A percentile compares a stretch with the other conserved stretches of the same genome.
These are phyloP conservation scores for Cutaneotrichosporon cyanovorans DNA, from an alignment of 1,284 basidiomycete genomes.

Conservation along the genomic window DNA sequence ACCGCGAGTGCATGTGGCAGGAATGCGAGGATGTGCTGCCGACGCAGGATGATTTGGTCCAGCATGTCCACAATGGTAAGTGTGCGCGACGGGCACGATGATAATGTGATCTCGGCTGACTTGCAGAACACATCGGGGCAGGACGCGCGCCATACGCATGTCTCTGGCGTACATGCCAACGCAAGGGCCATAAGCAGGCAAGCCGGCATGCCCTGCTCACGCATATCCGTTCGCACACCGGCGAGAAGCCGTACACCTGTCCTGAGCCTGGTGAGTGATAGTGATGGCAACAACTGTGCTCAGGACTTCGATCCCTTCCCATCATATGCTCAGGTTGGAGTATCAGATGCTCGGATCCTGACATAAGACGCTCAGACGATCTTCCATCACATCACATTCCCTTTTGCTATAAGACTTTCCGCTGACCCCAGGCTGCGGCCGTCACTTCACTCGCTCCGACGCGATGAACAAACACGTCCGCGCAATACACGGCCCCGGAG, in stretches of 20 bases:
- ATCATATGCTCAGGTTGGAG: too few species aligned
- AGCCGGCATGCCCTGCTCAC: slow-evolving; percentile 32
- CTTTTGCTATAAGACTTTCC: too few species aligned
- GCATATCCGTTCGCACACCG: slow-evolving; percentile 92
- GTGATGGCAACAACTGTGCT: too few species aligned
- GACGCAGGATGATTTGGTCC: slow-evolving; percentile 22
- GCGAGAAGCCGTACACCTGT: slow-evolving; percentile 92
- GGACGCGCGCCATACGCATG: slow-evolving; percentile 29
- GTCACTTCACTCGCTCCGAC: slow-evolving; percentile 92
- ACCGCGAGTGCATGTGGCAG: slow-evolving; percentile 24
- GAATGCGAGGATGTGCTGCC: slow-evolving; percentile 20
- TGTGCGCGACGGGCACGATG: neutral
- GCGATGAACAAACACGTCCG: slow-evolving; percentile 59
- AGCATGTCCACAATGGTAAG: slow-evolving; percentile 29
- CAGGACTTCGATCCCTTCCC: too few species aligned
- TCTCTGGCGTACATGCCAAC: slow-evolving; percentile 28
- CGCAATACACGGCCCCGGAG: slow-evolving; percentile 20
- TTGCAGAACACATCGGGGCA: slow-evolving; percentile 25
- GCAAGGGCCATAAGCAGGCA: slow-evolving; percentile 32
- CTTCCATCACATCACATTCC: neutral
- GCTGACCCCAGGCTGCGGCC: slow-evolving; percentile 77
- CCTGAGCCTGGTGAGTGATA: slow-evolving; percentile 50
- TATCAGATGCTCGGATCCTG: too few species aligned
- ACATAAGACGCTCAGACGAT: too few species aligned
- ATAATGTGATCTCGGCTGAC: neutral